Conservation (phyloP, 306 rosid species). For the Erythrophleum fordii region DNA sequence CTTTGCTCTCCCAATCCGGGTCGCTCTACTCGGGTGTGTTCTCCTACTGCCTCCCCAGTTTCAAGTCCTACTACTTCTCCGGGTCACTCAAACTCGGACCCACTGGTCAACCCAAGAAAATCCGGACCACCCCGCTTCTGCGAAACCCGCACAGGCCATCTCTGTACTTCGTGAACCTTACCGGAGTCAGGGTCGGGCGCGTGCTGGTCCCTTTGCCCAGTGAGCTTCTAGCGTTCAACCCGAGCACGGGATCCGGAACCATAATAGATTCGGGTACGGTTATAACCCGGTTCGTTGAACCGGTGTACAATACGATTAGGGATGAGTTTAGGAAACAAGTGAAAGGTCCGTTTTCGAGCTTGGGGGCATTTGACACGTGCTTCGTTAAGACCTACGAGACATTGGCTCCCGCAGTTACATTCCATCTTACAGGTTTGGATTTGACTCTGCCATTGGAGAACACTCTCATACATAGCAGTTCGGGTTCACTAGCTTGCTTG, state of each 20-base stretch:
- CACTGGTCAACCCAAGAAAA: constrained; percentile 73
- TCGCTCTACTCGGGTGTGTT: constrained; percentile 68
- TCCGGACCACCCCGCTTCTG: constrained; percentile 81
- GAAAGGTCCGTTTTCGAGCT: constrained; percentile 57
- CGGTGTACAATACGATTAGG: constrained; percentile 67
- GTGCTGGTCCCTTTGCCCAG: constrained; percentile 49
- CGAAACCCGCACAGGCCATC: constrained; percentile 80
- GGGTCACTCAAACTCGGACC: constrained; percentile 90
- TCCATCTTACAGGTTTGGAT: constrained; percentile 66
- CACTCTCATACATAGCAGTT: constrained; percentile 82
- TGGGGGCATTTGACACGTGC: constrained; percentile 93
- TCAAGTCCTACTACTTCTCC: constrained; percentile 86
- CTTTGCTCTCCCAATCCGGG: constrained; percentile 70
- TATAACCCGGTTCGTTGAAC: constrained; percentile 72
- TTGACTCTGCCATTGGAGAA: constrained; percentile 75
- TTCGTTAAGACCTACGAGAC: constrained; percentile 55
- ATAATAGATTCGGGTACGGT: constrained; percentile 88
- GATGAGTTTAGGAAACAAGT: constrained; percentile 88
- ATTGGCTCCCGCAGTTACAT: constrained; percentile 58
- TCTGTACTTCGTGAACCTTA: constrained; percentile 78
- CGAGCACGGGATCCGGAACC: constrained; percentile 79
- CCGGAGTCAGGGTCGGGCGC: constrained; percentile 72
- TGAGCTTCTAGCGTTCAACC: constrained; percentile 59
- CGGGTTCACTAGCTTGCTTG: constrained; percentile 82
- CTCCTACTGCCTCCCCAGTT: constrained; percentile 89